phyloP scores from a whole-genome alignment of 805 yeast genomes.

The Kregervanrija delftensis region DNA sequence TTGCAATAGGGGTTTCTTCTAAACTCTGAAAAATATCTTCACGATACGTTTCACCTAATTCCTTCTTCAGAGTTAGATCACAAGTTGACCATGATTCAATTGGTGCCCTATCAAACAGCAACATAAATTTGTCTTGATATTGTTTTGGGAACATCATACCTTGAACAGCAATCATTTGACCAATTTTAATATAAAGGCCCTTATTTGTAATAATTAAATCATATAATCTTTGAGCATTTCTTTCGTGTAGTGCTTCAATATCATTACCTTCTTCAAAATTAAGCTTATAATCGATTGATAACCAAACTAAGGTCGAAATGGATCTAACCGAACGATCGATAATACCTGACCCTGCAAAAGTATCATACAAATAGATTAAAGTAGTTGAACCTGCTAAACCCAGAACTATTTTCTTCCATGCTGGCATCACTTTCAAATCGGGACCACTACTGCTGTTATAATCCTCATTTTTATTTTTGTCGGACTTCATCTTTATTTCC shows the following conservation, averaged over 20 bases:
- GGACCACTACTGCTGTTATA: too few relatives aligned
- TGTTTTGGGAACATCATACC: conserved; percentile 60
- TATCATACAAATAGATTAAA: conserved; percentile 22
- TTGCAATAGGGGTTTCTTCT: conserved; percentile 57
- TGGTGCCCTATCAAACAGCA: conserved; percentile 66
- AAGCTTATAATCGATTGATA: conserved; percentile 57
- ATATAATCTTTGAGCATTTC: conserved; percentile 46
- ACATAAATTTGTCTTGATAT: conserved; percentile 48
- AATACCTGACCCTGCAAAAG: conserved; percentile 39
- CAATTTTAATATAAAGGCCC: conserved; percentile 67
- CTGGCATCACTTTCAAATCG: not conserved
- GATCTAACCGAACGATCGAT: conserved; percentile 47
- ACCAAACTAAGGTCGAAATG: conserved; percentile 35
- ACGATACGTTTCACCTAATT: conserved; percentile 37
- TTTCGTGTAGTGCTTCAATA: conserved; percentile 51
- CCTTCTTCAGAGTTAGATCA: conserved; percentile 32
- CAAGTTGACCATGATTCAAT: conserved; percentile 43
- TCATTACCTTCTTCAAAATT: conserved; percentile 39
- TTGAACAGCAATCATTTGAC: conserved; percentile 77
- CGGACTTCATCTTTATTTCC: too few relatives aligned
- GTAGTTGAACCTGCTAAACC: conserved; percentile 13
- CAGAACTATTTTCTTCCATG: conserved; percentile 3
- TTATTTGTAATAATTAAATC: conserved; percentile 39
- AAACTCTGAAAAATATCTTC: conserved; percentile 34
- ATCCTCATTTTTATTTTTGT: too few relatives aligned